Evolutionary conservation across 106 monocot species (phyloP), one percentile per base, ranked within the genome.

Genomic region (Apostasia shenzhenica): DNA sequence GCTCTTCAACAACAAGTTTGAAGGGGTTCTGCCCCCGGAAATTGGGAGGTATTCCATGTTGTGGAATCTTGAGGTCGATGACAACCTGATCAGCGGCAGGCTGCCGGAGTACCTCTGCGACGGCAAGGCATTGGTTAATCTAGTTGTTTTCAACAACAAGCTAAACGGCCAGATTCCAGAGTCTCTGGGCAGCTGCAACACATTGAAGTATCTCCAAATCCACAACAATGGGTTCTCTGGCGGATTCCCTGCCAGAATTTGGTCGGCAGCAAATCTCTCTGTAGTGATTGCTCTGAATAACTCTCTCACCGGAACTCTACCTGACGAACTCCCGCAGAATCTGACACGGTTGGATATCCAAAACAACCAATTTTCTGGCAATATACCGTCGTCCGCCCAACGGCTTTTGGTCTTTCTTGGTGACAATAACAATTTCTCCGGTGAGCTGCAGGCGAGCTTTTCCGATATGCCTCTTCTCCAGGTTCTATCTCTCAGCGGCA

Each of bases 301-400:
- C 73, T 38, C 58, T n/a, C 68, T 95, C 58, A 67, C 79, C 42
- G 94, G 94, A 2, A 66, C 72, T 2, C 68, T 95, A 0, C 88
- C 94, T 0, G 71, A 81, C 4, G 14, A 39, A 4, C 26, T 94
- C 6, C 81, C 83, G 1, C 47, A 9, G 73, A 88, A 81, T 42
- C 75, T 95, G 1, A 65, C 76, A 0, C 69, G 79, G 14, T 43
- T 95, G 38, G 78, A 88, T 8, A 78, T 95, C 4, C 59, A 47
- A 50, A 73, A 77, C 69, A 95, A 95, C 63, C 52, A 40, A 39
- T 91, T 95, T 73, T 75, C 81, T 13, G 91, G 94, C 0, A 73
- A 44, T 0, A 57, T 95, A 41, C 94, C 94, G 8, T 76, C 79
- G 0, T 38, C 59, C 5, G 83, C 83, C 0, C 1, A 3, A 0